phyloP scores from a whole-genome alignment of 768 basidiomycete species.

The Strobilomyces echinocephalus region DNA sequence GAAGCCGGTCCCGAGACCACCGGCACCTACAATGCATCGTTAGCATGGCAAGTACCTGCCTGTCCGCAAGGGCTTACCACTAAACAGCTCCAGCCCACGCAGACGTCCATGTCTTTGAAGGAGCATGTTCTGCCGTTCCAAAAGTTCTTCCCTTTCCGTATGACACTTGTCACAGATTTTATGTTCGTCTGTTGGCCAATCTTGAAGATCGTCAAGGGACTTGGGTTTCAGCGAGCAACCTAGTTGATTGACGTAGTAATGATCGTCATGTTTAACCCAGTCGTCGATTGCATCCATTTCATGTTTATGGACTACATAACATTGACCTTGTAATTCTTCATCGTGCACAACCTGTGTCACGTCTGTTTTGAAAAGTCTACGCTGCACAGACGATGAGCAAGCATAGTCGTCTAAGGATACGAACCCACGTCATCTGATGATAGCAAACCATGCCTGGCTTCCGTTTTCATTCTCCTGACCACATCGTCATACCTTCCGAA shows the following conservation, averaged over 20 bases:
- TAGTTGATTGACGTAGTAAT: constrained; percentile 49
- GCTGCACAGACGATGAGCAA: constrained; percentile 18
- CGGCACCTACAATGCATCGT: constrained; percentile 49
- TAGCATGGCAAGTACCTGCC: background rate
- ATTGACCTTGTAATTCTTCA: constrained; percentile 48
- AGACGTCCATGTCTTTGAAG: constrained; percentile 41
- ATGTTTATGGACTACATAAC: constrained; percentile 41
- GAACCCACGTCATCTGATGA: constrained; percentile 41
- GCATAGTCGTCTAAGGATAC: background rate
- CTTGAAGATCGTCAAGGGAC: constrained; percentile 19
- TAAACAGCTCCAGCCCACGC: constrained; percentile 62
- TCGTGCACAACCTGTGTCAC: constrained; percentile 25
- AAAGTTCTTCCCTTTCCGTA: constrained; percentile 26
- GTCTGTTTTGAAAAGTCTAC: constrained; percentile 40
- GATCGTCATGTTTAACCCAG: constrained; percentile 52
- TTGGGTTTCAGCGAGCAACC: constrained; percentile 16
- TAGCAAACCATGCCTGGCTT: constrained; percentile 14
- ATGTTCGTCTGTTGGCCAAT: constrained; percentile 29
- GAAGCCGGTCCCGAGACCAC: constrained; percentile 68
- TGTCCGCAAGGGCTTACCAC: constrained; percentile 39
- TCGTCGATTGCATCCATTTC: constrained; percentile 29
- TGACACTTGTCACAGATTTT: constrained; percentile 39
- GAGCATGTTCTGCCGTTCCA: constrained; percentile 30
- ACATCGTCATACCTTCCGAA: constrained; percentile 46
- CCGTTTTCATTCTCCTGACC: constrained; percentile 18